phyloP scores from a whole-genome alignment of 352 stramenopile species.

The Elongisporangium undulatum region DNA sequence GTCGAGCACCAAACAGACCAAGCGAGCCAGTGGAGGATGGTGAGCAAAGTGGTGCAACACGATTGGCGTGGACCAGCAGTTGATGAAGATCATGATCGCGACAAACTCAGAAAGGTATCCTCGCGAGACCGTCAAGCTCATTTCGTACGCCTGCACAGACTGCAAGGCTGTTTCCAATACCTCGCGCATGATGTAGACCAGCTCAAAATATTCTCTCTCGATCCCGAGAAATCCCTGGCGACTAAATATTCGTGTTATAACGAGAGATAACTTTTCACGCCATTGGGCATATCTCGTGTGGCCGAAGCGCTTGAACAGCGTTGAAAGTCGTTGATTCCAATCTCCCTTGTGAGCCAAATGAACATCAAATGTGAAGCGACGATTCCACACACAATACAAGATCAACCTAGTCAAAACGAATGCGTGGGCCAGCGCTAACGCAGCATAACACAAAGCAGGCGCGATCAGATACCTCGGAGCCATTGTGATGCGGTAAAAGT shows the following conservation, averaged over 20 bases:
- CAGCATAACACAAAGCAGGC: too few relatives aligned
- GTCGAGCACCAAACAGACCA: conserved; percentile 16
- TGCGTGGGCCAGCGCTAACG: too few relatives aligned
- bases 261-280: too few relatives aligned
- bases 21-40: conserved; percentile 9
- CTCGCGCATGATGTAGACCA: conserved; percentile 12
- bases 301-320: too few relatives aligned
- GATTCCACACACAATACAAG: too few relatives aligned
- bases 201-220: conserved; percentile 19
- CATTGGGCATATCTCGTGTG: too few relatives aligned
- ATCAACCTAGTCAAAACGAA: too few relatives aligned
- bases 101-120: conserved; percentile 22
- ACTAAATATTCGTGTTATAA: conserved; percentile 9
- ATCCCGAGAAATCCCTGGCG: conserved; percentile 15
- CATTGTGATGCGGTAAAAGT: too few relatives aligned
- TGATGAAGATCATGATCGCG: conserved; percentile 13
- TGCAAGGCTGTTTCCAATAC: conserved; percentile 20
- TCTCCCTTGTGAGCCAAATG: too few relatives aligned
- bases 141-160: conserved; percentile 18
- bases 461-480: too few relatives aligned
- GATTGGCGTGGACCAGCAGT: conserved; percentile 17
- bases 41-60: conserved; percentile 3
- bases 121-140: conserved; percentile 20
- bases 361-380: too few relatives aligned
- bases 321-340: too few relatives aligned